A percentile compares a stretch with the other conserved stretches of the same genome.
Evolutionary conservation across 257 asterid genomes (phyloP).

Genomic region (Ophiorrhiza pumila): DNA sequence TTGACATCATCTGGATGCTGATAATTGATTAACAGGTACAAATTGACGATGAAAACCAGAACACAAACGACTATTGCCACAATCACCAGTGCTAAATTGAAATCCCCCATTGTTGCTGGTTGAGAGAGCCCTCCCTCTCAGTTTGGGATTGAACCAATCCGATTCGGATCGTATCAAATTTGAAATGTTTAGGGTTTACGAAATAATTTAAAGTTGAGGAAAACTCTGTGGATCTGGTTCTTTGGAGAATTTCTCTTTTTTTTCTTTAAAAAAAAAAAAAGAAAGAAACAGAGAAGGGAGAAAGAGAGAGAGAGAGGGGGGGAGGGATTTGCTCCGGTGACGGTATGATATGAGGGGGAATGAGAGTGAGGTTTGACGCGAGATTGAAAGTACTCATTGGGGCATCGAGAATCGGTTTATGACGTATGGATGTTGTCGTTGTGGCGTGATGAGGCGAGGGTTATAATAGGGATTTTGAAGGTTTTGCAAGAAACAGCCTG

Average conservation of each 20-base stretch:
- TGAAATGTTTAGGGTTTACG: constrained; percentile 19
- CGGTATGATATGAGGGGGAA: constrained; percentile 13
- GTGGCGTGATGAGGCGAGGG: not conserved
- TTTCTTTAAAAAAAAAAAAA: not conserved
- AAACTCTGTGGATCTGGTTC: constrained; percentile 10
- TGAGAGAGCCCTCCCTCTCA: constrained; percentile 18
- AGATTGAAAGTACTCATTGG: constrained; percentile 3
- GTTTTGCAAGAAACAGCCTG: constrained; percentile 20
- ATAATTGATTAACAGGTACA: constrained; percentile 82
- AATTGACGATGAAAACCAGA: constrained; percentile 73
- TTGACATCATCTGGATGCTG: constrained; percentile 97
- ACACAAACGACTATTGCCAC: constrained; percentile 86
- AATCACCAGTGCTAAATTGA: constrained; percentile 87
- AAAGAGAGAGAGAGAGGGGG: not conserved
- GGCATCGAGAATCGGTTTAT: not conserved
- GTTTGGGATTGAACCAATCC: constrained; percentile 29
- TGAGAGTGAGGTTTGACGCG: not conserved
- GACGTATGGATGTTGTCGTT: not conserved
- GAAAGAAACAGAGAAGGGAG: not conserved
- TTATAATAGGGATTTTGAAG: not conserved
- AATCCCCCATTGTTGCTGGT: constrained; percentile 78
- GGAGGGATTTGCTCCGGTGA: constrained; percentile 12
- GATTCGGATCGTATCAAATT: constrained; percentile 5
- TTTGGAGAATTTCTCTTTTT: not conserved
- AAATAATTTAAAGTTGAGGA: constrained; percentile 1